Evolutionary conservation across 768 basidiomycete genomes (phyloP).

Genomic region (Mrakia hoshinonis): DNA sequence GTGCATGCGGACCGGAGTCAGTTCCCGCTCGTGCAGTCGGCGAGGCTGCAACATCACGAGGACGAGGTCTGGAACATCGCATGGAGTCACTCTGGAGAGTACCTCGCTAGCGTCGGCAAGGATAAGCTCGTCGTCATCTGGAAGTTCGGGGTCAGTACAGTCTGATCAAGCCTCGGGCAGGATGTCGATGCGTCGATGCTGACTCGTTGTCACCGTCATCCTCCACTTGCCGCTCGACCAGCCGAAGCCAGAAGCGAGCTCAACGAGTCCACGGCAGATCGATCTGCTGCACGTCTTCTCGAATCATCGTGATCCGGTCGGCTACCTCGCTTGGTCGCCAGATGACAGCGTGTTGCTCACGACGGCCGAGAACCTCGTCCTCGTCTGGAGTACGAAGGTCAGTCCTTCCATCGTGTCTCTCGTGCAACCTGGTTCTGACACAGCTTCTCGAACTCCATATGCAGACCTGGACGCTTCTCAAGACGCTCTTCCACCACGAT

Average conservation of each 20-base stretch:
- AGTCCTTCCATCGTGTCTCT: slow-evolving; percentile 30
- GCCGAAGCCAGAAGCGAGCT: not conserved
- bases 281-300: slow-evolving; percentile 25
- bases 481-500: slow-evolving; percentile 59
- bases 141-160: slow-evolving; percentile 61
- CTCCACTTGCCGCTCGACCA: not conserved
- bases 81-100: slow-evolving; percentile 84
- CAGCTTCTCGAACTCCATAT: not conserved
- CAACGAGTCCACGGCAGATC: slow-evolving; percentile 20
- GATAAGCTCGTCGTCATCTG: slow-evolving; percentile 85
- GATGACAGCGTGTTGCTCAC: slow-evolving; percentile 79
- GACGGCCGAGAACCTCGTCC: slow-evolving; percentile 68
- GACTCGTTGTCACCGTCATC: too few species aligned
- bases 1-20: slow-evolving; percentile 59
- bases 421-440: not conserved
- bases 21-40: slow-evolving; percentile 79
- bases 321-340: slow-evolving; percentile 82
- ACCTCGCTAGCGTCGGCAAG: slow-evolving; percentile 77
- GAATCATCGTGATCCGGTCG: slow-evolving; percentile 62
- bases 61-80: slow-evolving; percentile 95
- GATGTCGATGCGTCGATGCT: too few species aligned
- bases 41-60: slow-evolving; percentile 71
- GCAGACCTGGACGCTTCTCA: slow-evolving; percentile 66
- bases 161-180: not conserved
- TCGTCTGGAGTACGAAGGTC: slow-evolving; percentile 86